phyloP scores from a whole-genome alignment of 768 basidiomycete genomes.

The Trametes gibbosa region DNA sequence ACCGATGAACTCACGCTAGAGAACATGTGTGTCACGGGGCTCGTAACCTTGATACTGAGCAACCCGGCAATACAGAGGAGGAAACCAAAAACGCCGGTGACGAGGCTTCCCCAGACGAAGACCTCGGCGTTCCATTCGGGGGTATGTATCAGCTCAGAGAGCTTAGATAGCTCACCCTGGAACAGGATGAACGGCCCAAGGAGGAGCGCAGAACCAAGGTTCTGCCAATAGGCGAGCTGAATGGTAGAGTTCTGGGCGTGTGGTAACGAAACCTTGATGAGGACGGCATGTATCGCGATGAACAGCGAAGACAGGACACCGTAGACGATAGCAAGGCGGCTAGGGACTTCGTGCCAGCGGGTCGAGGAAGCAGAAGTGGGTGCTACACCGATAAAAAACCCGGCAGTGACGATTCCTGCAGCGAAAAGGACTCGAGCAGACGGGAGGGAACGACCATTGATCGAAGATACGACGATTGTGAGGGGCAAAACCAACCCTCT shows the following conservation, averaged over 20 bases:
- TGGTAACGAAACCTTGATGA: conserved; percentile 69
- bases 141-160: conserved; percentile 39
- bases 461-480: conserved; percentile 71
- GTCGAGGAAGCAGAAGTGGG: conserved; percentile 40
- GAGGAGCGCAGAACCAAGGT: conserved; percentile 62
- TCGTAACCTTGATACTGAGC: conserved; percentile 79
- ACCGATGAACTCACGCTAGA: conserved; percentile 52
- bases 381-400: conserved; percentile 74
- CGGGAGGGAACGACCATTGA: conserved; percentile 54
- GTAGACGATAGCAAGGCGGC: conserved; percentile 60
- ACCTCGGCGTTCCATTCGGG: conserved; percentile 48
- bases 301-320: conserved; percentile 71
- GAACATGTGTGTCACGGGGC: conserved; percentile 85
- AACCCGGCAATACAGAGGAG: conserved; percentile 76
- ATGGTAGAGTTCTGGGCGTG: conserved; percentile 70
- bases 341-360: conserved; percentile 39
- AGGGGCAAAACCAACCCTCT: conserved; percentile 80
- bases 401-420: conserved; percentile 62
- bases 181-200: conserved; percentile 63
- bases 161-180: conserved; percentile 46
- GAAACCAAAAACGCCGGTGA: conserved; percentile 81
- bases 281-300: conserved; percentile 72
- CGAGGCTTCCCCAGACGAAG: conserved; percentile 61
- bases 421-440: conserved; percentile 53
- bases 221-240: conserved; percentile 78